Evolutionary conservation across 352 stramenopile genomes (phyloP).

Genomic region (Globisporangium megalacanthum): DNA sequence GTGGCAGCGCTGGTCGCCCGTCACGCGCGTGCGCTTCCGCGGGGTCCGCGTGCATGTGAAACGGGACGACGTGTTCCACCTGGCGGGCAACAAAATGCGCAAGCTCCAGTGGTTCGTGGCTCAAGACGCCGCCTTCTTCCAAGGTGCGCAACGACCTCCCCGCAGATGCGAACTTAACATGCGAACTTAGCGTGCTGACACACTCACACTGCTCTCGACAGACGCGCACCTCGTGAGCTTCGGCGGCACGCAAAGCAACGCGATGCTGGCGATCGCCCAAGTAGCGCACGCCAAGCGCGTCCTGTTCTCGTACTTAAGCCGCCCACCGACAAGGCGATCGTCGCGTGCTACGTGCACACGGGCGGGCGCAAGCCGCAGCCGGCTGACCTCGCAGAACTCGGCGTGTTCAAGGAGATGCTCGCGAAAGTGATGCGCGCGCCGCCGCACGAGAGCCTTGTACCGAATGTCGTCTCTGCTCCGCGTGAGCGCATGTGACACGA

Average conservation of each 20-base stretch:
- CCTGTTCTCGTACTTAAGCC: conserved; percentile 85
- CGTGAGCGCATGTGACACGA: conserved; percentile 7
- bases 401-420: too few relatives aligned
- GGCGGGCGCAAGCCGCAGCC: too few relatives aligned
- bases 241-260: conserved; percentile 79
- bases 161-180: not conserved
- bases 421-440: too few relatives aligned
- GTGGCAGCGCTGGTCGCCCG: conserved; percentile 25
- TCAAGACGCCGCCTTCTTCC: conserved; percentile 56
- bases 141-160: conserved; percentile 17
- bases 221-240: conserved; percentile 67
- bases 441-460: too few relatives aligned
- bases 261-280: conserved; percentile 81
- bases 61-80: conserved; percentile 69
- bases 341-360: too few relatives aligned
- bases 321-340: too few relatives aligned
- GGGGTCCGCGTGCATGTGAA: conserved; percentile 76
- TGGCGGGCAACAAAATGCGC: conserved; percentile 88
- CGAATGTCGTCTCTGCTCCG: too few relatives aligned
- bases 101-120: conserved; percentile 79
- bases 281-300: conserved; percentile 59
- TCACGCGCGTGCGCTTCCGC: conserved; percentile 64
- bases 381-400: too few relatives aligned
- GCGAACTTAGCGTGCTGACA: too few relatives aligned
- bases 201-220: not conserved